A percentile compares a stretch with the other conserved stretches of the same genome.
These are phyloP conservation scores for Vickermania ingenoplastis DNA, from an alignment of 208 protist species.

Conservation along the genomic window DNA sequence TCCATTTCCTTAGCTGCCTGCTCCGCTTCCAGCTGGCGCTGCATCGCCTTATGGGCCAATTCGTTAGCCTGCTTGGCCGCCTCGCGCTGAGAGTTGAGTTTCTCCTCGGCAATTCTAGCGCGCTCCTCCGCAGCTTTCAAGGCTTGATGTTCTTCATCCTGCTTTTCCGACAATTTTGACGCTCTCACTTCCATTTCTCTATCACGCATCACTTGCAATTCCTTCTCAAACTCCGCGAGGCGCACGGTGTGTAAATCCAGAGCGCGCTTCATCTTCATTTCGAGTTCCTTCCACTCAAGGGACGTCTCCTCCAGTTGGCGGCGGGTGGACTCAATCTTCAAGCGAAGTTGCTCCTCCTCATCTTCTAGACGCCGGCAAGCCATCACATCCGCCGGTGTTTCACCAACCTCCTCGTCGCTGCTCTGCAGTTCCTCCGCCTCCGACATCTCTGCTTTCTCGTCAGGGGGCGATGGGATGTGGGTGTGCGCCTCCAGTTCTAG, in stretches of 20 bases:
- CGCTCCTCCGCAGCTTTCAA: slow-evolving; percentile 15
- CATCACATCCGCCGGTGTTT: not conserved
- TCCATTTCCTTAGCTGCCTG: slow-evolving; percentile 46
- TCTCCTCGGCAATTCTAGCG: slow-evolving; percentile 26
- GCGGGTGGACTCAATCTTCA: not conserved
- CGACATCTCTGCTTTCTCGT: not conserved
- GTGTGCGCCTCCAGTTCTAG: not conserved
- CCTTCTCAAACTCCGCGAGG: not conserved
- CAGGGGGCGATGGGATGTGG: not conserved
- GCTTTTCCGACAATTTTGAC: slow-evolving; percentile 4
- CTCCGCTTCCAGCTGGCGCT: slow-evolving; percentile 53
- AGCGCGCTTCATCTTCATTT: not conserved
- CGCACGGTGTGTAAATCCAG: not conserved
- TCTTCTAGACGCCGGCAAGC: not conserved
- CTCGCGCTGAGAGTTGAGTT: slow-evolving; percentile 50
- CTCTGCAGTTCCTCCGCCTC: not conserved
- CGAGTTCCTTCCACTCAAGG: not conserved
- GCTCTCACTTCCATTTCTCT: slow-evolving; percentile 7
- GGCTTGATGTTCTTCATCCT: slow-evolving; percentile 2
- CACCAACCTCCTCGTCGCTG: not conserved
- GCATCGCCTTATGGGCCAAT: slow-evolving; percentile 43
- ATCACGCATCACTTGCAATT: slow-evolving; percentile 9
- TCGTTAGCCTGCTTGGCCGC: slow-evolving; percentile 41
- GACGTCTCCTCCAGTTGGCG: not conserved
- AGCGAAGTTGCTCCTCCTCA: not conserved